phyloP scores from a whole-genome alignment of 805 yeast species.

The Saturnispora galanensis region DNA sequence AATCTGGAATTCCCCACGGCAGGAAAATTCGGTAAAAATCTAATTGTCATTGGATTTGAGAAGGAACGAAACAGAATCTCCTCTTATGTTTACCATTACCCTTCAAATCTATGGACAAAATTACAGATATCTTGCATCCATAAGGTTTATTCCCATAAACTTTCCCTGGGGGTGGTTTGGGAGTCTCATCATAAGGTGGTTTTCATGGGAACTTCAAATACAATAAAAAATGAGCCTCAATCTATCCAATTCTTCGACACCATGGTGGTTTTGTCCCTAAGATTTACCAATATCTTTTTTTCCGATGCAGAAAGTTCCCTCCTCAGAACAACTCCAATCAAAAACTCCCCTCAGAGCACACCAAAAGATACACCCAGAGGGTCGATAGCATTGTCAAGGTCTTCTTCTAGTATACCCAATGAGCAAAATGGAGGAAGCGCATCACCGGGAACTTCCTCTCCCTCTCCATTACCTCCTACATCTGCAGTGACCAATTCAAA shows the following conservation, averaged over 20 bases:
- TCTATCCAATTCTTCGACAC: constrained; percentile 38
- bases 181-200: constrained; percentile 65
- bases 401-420: neutral
- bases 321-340: too few species aligned
- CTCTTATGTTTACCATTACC: constrained; percentile 40
- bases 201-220: constrained; percentile 41
- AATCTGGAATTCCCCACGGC: constrained; percentile 39
- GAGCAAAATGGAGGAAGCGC: neutral
- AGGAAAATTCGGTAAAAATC: constrained; percentile 56
- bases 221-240: constrained; percentile 37
- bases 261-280: constrained; percentile 41
- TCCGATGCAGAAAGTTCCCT: constrained; percentile 1
- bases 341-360: too few species aligned
- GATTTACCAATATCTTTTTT: constrained; percentile 38
- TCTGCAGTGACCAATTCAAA: neutral
- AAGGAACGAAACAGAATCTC: constrained; percentile 39
- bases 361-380: neutral
- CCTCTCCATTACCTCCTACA: neutral
- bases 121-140: constrained; percentile 46
- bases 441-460: neutral
- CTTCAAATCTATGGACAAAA: constrained; percentile 55
- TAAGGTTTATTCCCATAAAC: constrained; percentile 44
- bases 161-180: constrained; percentile 68
- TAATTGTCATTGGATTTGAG: constrained; percentile 51
- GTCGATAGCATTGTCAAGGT: neutral